Evolutionary conservation across 768 basidiomycete species (phyloP).

Genomic region (Collybiopsis luxurians): DNA sequence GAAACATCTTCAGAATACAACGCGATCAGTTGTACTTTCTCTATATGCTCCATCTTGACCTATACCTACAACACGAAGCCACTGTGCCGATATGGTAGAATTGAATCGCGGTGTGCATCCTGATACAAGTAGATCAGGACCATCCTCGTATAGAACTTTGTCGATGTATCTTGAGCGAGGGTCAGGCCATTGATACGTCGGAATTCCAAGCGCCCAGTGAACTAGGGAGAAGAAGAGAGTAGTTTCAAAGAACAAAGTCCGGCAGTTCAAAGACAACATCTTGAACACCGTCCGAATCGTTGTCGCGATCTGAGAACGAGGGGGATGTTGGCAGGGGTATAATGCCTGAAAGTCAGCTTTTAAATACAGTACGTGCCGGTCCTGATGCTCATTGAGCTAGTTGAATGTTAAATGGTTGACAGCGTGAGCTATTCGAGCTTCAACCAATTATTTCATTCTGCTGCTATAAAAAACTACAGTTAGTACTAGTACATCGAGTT

Average conservation of each 20-base stretch:
- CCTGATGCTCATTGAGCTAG: no score
- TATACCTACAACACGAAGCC: slow-evolving; percentile 15
- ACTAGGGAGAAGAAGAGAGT: neutral
- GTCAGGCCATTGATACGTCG: neutral
- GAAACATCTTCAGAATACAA: slow-evolving; percentile 12
- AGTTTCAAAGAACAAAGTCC: neutral
- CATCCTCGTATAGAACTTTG: neutral
- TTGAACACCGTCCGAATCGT: no score
- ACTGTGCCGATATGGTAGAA: slow-evolving; percentile 13
- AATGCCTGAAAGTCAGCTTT: no score
- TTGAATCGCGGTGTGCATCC: slow-evolving; percentile 6
- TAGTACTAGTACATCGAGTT: no score
- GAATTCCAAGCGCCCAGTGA: neutral
- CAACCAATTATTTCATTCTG: no score
- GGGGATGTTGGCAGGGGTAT: no score
- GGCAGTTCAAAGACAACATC: no score
- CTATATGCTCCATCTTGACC: neutral
- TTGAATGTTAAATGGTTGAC: no score
- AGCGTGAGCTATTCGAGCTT: no score
- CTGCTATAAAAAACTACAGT: no score
- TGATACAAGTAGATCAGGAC: neutral
- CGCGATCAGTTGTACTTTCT: neutral
- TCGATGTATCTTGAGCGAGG: neutral
- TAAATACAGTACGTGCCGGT: no score
- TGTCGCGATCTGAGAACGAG: no score